Evolutionary conservation across 306 rosid species (phyloP).

Genomic region (Sphenostylis stenocarpa): DNA sequence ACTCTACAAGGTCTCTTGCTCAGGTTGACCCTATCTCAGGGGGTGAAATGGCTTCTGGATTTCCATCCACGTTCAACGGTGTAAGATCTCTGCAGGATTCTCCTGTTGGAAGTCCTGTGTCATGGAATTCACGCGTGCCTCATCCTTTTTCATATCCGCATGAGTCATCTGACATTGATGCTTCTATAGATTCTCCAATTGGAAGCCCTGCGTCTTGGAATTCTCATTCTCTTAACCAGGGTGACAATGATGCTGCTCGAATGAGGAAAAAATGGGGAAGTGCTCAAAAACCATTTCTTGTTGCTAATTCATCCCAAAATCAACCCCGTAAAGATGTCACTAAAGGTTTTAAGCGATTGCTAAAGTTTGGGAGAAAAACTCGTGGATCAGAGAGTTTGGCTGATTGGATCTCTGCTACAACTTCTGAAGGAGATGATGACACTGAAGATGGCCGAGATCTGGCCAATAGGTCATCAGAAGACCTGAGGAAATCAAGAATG

Average conservation of each 20-base stretch:
- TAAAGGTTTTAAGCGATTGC: conserved; percentile 84
- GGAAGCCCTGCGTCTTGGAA: conserved; percentile 99
- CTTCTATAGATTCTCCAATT: conserved; percentile 81
- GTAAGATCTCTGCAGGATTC: conserved; percentile 78
- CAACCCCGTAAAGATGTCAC: conserved; percentile 94
- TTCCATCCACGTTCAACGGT: conserved; percentile 59
- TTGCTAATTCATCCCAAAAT: conserved; percentile 71
- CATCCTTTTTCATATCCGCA: conserved; percentile 80
- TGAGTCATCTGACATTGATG: conserved; percentile 90
- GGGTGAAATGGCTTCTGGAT: conserved; percentile 53
- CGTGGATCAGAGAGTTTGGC: conserved; percentile 85
- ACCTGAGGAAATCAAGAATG: conserved; percentile 96
- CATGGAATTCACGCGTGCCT: conserved; percentile 78
- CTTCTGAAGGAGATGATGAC: conserved; percentile 99
- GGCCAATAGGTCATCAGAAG: conserved; percentile 85
- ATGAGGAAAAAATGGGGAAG: conserved; percentile 99
- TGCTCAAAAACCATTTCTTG: conserved; percentile 84
- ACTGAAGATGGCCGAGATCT: conserved; percentile 91
- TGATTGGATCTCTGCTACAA: conserved; percentile 98
- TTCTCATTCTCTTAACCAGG: conserved; percentile 73
- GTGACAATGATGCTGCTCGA: conserved; percentile 85
- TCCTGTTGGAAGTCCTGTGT: conserved; percentile 86
- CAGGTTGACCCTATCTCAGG: conserved; percentile 68
- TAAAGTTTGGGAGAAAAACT: conserved; percentile 90
- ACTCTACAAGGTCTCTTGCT: conserved; percentile 66